Percentiles rank a stretch among this genome's conserved stretches.
Conservation (phyloP, 106 monocot genomes). For the Dioscorea zingiberensis region DNA sequence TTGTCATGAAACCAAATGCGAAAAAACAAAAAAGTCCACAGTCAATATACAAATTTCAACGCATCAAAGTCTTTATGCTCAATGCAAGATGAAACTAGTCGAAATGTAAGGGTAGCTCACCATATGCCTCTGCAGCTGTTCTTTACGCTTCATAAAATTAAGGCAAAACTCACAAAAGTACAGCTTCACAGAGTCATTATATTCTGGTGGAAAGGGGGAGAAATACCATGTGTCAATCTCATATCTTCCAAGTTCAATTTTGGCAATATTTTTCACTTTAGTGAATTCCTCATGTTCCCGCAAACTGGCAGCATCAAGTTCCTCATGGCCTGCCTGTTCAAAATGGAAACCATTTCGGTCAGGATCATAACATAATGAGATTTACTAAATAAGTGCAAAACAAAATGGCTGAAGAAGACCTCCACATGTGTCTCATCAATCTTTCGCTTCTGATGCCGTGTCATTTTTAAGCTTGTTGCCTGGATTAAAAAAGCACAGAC, state of each 20-base stretch:
- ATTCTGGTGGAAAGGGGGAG: constrained; percentile 94
- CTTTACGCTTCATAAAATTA: constrained; percentile 98
- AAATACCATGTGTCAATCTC: constrained; percentile 99
- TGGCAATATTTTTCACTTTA: constrained; percentile 96
- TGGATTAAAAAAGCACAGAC: too few species aligned
- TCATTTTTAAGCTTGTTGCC: constrained; percentile 99
- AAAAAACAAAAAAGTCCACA: too few species aligned
- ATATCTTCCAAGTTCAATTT: constrained; percentile 98
- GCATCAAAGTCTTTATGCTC: too few species aligned
- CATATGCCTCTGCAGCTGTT: constrained; percentile 98
- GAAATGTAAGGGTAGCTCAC: constrained; percentile 37
- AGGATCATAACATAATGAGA: too few species aligned
- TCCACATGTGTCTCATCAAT: constrained; percentile 99
- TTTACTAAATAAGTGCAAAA: too few species aligned
- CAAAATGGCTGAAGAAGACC: too few species aligned
- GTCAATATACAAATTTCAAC: too few species aligned
- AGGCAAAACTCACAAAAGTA: constrained; percentile 99
- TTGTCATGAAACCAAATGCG: too few species aligned
- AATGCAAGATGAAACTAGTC: background rate
- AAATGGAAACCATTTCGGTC: constrained; percentile 3
- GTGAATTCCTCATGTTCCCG: constrained; percentile 97
- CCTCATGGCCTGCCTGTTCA: constrained; percentile 69
- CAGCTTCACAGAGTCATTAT: constrained; percentile 80
- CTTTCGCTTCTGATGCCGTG: constrained; percentile 87
- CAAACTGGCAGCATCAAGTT: constrained; percentile 93